A percentile compares a stretch with the other conserved stretches of the same genome.
phyloP scores from a whole-genome alignment of 768 basidiomycete species.

The Pilatotrama ljubarskyi region DNA sequence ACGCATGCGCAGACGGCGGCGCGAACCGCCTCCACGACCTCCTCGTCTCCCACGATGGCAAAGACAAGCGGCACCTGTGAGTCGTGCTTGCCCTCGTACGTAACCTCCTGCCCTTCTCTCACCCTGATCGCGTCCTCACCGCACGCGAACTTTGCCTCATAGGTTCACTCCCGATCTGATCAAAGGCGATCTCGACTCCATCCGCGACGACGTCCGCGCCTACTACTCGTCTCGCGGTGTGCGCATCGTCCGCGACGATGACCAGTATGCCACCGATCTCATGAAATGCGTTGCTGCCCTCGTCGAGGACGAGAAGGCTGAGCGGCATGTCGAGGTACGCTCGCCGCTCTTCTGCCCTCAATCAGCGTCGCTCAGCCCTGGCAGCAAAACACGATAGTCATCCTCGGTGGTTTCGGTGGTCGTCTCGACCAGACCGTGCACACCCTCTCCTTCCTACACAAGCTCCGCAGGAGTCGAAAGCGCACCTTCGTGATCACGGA shows the following conservation, averaged over 20 bases:
- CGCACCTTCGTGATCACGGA: conserved; percentile 81
- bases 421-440: conserved; percentile 94
- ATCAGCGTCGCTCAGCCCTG: conserved; percentile 29
- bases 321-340: conserved; percentile 39
- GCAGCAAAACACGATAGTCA: conserved; percentile 62
- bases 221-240: conserved; percentile 71
- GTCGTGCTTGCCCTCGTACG: conserved; percentile 17
- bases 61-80: conserved; percentile 20
- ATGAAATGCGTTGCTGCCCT: conserved; percentile 86
- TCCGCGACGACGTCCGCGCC: conserved; percentile 67
- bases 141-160: too few species aligned
- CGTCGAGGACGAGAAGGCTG: conserved; percentile 51
- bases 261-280: conserved; percentile 89
- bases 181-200: conserved; percentile 92
- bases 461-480: conserved; percentile 60
- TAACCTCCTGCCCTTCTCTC: conserved; percentile 9
- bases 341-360: too few species aligned
- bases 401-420: conserved; percentile 89
- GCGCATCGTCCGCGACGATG: conserved; percentile 59
- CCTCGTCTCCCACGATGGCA: conserved; percentile 10
- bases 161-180: conserved; percentile 85
- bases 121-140: not conserved
- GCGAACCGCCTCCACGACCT: conserved; percentile 67
- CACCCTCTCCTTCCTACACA: conserved; percentile 81
- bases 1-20: conserved; percentile 59